Evolutionary conservation across 768 basidiomycete species (phyloP).

Genomic region (Macrolepiota fuliginosa): DNA sequence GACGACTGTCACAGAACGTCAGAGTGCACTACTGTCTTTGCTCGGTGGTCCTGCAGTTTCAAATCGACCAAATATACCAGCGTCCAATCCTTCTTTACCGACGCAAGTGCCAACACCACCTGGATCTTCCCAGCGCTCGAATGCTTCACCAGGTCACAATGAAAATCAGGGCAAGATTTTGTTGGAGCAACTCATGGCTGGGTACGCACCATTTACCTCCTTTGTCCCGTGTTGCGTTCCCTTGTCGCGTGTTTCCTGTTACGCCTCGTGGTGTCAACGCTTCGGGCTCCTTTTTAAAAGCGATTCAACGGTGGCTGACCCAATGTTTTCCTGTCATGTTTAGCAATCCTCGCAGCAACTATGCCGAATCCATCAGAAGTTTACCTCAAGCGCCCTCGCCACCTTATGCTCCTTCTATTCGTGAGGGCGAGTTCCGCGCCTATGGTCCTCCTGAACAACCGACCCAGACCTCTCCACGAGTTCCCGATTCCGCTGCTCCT

Average conservation of each 20-base stretch:
- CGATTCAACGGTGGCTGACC: constrained; percentile 21
- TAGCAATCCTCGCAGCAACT: constrained; percentile 27
- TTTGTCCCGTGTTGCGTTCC: constrained; percentile 16
- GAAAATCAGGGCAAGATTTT: constrained; percentile 66
- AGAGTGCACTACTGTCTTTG: constrained; percentile 73
- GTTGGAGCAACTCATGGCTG: constrained; percentile 78
- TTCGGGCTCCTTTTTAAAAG: constrained; percentile 27
- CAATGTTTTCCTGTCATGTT: constrained; percentile 4
- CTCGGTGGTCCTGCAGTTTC: constrained; percentile 44
- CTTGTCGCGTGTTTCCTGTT: constrained; percentile 21
- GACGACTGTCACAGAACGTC: constrained; percentile 56
- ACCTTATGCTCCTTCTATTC: constrained; percentile 41
- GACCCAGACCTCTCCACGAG: constrained; percentile 37
- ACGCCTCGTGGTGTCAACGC: constrained; percentile 14
- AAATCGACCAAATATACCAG: constrained; percentile 14
- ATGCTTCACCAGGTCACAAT: constrained; percentile 54
- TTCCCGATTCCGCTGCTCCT: constrained; percentile 26
- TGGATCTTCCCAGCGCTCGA: constrained; percentile 53
- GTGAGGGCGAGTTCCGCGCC: constrained; percentile 44
- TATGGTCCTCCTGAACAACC: constrained; percentile 41
- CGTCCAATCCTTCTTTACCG: constrained; percentile 13
- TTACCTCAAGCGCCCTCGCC: constrained; percentile 43
- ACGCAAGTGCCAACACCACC: constrained; percentile 69
- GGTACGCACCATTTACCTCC: constrained; percentile 45
- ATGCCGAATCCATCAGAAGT: constrained; percentile 44